phyloP scores from a whole-genome alignment of 2,329 filamentous ascomycete species.

The Passalora sequoiae region DNA sequence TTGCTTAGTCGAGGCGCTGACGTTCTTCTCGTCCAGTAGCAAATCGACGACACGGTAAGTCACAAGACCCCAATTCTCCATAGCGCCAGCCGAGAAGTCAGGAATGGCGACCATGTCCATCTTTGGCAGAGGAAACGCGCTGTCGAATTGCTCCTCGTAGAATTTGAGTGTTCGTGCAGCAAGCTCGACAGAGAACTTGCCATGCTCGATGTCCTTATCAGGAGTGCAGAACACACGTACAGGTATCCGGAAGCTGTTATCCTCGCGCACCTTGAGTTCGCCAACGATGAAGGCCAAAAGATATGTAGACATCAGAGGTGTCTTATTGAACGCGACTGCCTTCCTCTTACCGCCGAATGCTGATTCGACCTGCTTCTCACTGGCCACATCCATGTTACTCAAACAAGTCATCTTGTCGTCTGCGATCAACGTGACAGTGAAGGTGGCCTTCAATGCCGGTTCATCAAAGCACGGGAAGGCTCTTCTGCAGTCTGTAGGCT shows the following conservation, averaged over 20 bases:
- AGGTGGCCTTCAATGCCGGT: slow-evolving; percentile 86
- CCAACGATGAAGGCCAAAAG: slow-evolving; percentile 90
- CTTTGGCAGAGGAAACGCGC: slow-evolving; percentile 80
- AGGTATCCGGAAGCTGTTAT: slow-evolving; percentile 82
- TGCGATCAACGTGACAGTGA: slow-evolving; percentile 83
- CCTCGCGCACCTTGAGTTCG: slow-evolving; percentile 90
- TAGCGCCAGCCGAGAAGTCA: slow-evolving; percentile 90
- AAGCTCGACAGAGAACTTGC: slow-evolving; percentile 82
- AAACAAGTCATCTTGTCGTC: slow-evolving; percentile 87
- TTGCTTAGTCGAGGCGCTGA: slow-evolving; percentile 83
- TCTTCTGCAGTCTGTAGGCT: slow-evolving; percentile 85
- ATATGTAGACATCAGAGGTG: slow-evolving; percentile 93
- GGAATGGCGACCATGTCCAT: slow-evolving; percentile 97
- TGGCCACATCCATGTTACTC: slow-evolving; percentile 93
- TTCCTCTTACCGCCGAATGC: slow-evolving; percentile 64
- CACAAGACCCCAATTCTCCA: slow-evolving; percentile 98
- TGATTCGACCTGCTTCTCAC: slow-evolving; percentile 67
- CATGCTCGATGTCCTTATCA: slow-evolving; percentile 84
- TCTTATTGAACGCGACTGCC: slow-evolving; percentile 85
- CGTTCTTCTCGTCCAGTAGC: slow-evolving; percentile 85
- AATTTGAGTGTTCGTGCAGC: slow-evolving; percentile 86
- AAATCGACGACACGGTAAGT: slow-evolving; percentile 92
- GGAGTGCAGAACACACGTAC: slow-evolving; percentile 91
- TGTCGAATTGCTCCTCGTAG: slow-evolving; percentile 92
- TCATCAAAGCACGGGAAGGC: slow-evolving; percentile 97